Base-by-base conservation (phyloP, 2,329 filamentous ascomycete genomes). In the Aspergillus sergii region DNA sequence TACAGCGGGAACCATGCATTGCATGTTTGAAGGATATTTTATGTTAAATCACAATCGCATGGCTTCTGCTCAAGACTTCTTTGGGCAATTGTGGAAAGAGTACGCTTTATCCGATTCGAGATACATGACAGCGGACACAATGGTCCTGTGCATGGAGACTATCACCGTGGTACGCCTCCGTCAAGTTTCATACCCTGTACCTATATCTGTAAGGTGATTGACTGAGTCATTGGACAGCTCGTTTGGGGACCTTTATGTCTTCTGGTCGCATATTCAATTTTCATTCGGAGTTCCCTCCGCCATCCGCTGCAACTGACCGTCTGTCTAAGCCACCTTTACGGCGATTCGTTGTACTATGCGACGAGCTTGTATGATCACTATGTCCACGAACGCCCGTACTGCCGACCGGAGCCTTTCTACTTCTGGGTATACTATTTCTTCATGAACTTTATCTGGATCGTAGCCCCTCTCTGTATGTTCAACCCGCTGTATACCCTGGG, bases 1-100 rank as follows among this genome's bases (percentile, higher is more conserved):
- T 39, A 34, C 26, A 82, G 81, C 78, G 62, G 81, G 81, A 46
- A 76, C 71, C 26, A 73, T 96, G 43, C 93, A 97, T 78, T 84
- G 90, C 60, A 89, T 91, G 72, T 96, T 96, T 76, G 93, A 96
- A 81, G 91, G 90, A 43, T 96, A 96, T 77, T 96, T 93, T 74
- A 84, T 93, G 66, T 77, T 86, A 66, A 88, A 94, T 74, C 90
- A 92, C 75, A 78, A 81, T 26, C 81, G 80, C 28, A 84, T 97
- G 75, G 87, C 88, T 0, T 81, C 85, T 12, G 87, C 87, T 64
- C 89, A 93, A 74, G 88, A 89, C 60, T 79, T 95, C 9, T 90
- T 94, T 61, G 92, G 90, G 3, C 92, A 97, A 80, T 82, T 96
- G 51, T 97, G 93, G 93, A 97, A 97, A 75, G 93, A 97, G 78